phyloP scores from a whole-genome alignment of 331 rosid genomes.

The Telfairia occidentalis region DNA sequence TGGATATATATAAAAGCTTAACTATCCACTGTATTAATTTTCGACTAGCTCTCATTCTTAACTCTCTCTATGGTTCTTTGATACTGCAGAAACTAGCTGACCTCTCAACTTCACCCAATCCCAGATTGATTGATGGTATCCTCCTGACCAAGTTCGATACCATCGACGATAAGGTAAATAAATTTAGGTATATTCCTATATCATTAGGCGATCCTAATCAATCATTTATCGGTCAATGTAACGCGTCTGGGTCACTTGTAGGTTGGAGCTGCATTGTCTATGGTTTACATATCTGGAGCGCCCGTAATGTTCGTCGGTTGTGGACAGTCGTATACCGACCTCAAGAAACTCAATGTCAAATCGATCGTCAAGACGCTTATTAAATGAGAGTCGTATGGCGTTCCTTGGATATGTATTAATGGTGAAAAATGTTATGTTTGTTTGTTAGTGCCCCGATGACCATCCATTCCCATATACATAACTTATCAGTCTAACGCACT shows the following conservation, averaged over 20 bases:
- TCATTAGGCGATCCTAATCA: neutral
- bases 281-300: conserved; percentile 96
- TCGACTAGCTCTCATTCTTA: neutral
- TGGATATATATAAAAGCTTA: neutral
- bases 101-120: conserved; percentile 50
- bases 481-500: neutral
- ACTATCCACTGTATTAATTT: neutral
- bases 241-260: neutral
- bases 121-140: conserved; percentile 82
- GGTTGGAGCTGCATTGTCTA: conserved; percentile 99
- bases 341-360: conserved; percentile 85
- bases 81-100: conserved; percentile 81
- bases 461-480: neutral
- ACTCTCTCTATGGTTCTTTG: neutral
- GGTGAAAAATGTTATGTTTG: neutral
- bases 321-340: conserved; percentile 95
- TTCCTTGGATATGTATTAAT: neutral
- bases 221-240: neutral
- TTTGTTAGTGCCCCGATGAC: conserved; percentile 5
- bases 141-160: conserved; percentile 96
- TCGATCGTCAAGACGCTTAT: conserved; percentile 86
- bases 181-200: neutral
- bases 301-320: conserved; percentile 99
- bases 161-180: conserved; percentile 84
- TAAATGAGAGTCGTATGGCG: conserved; percentile 30